Percentiles rank a stretch among this genome's conserved stretches.
Evolutionary conservation across 306 rosid genomes (phyloP).

Genomic region (cucumber (Cucumis sativus)): Cucumber_9930_V3 NC_026659.2:523001-523500

Average conservation of each 20-base stretch:
- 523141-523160: background rate
- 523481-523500: background rate
- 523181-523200: background rate
- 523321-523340: background rate
- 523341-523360: background rate
- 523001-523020: background rate
- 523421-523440: background rate
- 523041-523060: background rate
- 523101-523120: background rate
- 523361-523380: background rate
- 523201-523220: background rate
- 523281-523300: background rate
- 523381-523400: background rate
- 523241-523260: background rate
- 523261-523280: background rate
- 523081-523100: slow-evolving; percentile 8
- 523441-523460: background rate
- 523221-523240: background rate
- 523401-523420: background rate
- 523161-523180: background rate
- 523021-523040: background rate
- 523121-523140: background rate
- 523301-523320: background rate
- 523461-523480: background rate
- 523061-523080: slow-evolving; percentile 3